Evolutionary conservation across 768 basidiomycete species (phyloP).

Genomic region (Trametes meyenii): DNA sequence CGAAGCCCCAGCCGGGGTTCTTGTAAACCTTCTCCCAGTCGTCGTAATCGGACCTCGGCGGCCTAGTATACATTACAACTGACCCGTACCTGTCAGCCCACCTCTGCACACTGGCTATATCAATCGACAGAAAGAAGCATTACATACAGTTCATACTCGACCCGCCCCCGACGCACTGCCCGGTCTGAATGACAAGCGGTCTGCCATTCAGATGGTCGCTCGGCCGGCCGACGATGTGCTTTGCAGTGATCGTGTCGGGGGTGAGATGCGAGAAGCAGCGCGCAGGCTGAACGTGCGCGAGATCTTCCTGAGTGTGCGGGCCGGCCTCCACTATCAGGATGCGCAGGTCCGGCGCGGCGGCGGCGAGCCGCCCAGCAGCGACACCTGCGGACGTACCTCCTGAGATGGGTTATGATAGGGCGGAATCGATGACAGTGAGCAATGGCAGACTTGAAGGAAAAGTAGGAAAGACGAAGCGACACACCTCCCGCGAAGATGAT

Average conservation of each 20-base stretch:
- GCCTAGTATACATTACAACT: constrained; percentile 55
- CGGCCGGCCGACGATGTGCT: constrained; percentile 40
- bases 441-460: not conserved
- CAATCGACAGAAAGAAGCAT: constrained; percentile 14
- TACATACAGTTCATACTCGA: constrained; percentile 45
- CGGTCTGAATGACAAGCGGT: constrained; percentile 42
- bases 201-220: constrained; percentile 51
- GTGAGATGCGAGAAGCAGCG: constrained; percentile 47
- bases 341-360: constrained; percentile 52
- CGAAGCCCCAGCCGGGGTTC: constrained; percentile 65
- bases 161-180: constrained; percentile 60
- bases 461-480: not conserved
- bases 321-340: constrained; percentile 66
- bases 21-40: constrained; percentile 55
- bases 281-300: constrained; percentile 54
- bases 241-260: constrained; percentile 44
- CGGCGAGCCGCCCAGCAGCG: constrained; percentile 53
- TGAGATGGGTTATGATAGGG: not conserved
- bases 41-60: constrained; percentile 65
- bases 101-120: not conserved
- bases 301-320: constrained; percentile 48
- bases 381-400: constrained; percentile 56
- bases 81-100: not conserved
- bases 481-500: constrained; percentile 33
- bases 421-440: not conserved